A percentile compares a stretch with the other conserved stretches of the same genome.
Conservation (phyloP, 306 rosid species). For the Spatholobus suberectus region DNA sequence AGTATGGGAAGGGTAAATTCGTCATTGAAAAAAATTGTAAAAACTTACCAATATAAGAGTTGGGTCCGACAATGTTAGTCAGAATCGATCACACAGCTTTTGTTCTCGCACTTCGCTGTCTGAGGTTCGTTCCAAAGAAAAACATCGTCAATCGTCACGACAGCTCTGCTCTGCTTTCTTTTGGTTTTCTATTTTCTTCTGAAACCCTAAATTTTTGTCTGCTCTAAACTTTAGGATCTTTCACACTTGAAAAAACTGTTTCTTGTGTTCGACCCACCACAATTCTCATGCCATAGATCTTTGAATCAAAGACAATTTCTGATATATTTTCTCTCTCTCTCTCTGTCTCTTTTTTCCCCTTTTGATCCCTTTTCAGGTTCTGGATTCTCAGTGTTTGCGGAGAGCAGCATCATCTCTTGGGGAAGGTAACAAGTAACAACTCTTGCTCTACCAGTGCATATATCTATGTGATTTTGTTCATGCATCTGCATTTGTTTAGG, state of each 20-base stretch:
- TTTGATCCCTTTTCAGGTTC: slow-evolving; percentile 50
- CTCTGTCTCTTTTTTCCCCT: neutral
- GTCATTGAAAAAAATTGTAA: neutral
- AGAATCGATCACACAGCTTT: slow-evolving; percentile 50
- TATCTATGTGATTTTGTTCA: neutral
- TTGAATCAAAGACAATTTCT: slow-evolving; percentile 27
- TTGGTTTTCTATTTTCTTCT: neutral
- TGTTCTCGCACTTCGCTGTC: slow-evolving; percentile 42
- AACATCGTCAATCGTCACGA: slow-evolving; percentile 39
- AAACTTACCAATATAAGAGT: slow-evolving; percentile 33
- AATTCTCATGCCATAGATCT: slow-evolving; percentile 49
- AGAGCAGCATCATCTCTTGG: slow-evolving; percentile 30
- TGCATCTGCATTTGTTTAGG: slow-evolving; percentile 42
- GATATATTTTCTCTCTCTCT: slow-evolving; percentile 29
- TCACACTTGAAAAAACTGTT: neutral
- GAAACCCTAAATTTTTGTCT: slow-evolving; percentile 54
- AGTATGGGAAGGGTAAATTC: slow-evolving; percentile 10
- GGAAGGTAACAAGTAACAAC: slow-evolving; percentile 44
- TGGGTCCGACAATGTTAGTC: slow-evolving; percentile 44
- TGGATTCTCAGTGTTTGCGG: slow-evolving; percentile 24
- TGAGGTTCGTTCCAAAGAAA: slow-evolving; percentile 44
- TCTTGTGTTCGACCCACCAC: neutral
- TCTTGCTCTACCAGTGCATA: slow-evolving; percentile 15
- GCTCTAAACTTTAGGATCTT: slow-evolving; percentile 36
- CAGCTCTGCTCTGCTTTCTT: slow-evolving; percentile 29